Percentiles rank a stretch among this genome's conserved stretches.
These are phyloP conservation scores for Silene vulgaris DNA, from an alignment of 179 eudicot species.

Conservation along the genomic window DNA sequence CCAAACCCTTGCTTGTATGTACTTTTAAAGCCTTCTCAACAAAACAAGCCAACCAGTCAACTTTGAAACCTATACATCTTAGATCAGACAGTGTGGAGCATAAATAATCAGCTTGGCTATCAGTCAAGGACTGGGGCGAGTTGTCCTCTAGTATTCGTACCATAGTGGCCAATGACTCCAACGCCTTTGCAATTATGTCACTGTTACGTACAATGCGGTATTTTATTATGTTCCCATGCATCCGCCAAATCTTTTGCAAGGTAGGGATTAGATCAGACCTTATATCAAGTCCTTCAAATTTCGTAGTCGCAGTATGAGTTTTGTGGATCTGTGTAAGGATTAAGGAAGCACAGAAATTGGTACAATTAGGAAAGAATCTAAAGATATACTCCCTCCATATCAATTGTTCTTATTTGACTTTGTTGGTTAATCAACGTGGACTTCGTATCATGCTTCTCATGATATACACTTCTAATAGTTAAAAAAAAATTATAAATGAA, in stretches of 20 bases:
- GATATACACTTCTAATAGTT: too few species aligned
- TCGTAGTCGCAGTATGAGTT: too few species aligned
- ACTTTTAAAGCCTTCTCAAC: constrained; percentile 17
- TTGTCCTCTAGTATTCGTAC: constrained; percentile 12
- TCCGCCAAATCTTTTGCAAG: too few species aligned
- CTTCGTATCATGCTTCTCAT: too few species aligned
- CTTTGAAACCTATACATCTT: constrained; percentile 1
- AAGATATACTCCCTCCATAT: too few species aligned
- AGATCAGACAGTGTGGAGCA: constrained; percentile 14
- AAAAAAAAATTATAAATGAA: too few species aligned
- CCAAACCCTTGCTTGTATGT: constrained; percentile 14
- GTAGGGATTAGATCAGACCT: too few species aligned
- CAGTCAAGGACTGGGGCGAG: constrained; percentile 14
- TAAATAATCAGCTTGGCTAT: constrained; percentile 12
- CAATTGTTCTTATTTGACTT: neutral
- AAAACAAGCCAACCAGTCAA: constrained; percentile 19
- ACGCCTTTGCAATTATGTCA: constrained; percentile 5
- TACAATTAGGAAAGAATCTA: too few species aligned
- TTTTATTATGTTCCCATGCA: too few species aligned
- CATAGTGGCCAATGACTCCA: constrained; percentile 18
- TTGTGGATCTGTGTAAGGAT: neutral
- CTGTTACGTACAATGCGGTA: too few species aligned
- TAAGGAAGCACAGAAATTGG: neutral
- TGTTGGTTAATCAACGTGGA: too few species aligned
- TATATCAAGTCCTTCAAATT: too few species aligned